Evolutionary conservation across 768 basidiomycete species (phyloP).

Genomic region (Tricholoma hemisulphureum): DNA sequence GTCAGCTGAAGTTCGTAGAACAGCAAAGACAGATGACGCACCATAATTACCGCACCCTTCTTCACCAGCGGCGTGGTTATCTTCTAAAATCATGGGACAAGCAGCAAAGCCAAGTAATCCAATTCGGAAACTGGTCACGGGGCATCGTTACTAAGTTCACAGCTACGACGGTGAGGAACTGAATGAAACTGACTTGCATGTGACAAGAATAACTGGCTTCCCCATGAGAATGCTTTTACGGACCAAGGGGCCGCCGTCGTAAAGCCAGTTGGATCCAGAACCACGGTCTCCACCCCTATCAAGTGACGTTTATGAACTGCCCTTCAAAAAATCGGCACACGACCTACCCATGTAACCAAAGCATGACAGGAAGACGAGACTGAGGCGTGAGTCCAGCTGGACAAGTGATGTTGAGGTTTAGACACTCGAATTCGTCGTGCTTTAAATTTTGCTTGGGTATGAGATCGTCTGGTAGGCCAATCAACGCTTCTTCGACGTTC

Average conservation of each 20-base stretch:
- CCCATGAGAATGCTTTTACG: constrained; percentile 59
- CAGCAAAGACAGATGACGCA: constrained; percentile 25
- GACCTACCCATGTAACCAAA: constrained; percentile 83
- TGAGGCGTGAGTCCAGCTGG: constrained; percentile 54
- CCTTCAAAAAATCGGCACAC: constrained; percentile 1
- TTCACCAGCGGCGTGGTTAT: constrained; percentile 63
- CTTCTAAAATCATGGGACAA: constrained; percentile 60
- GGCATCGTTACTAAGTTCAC: constrained; percentile 1
- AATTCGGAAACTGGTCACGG: constrained; percentile 60
- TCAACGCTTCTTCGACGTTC: constrained; percentile 58
- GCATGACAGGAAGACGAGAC: constrained; percentile 71
- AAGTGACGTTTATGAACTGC: constrained; percentile 8
- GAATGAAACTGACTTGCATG: constrained; percentile 61
- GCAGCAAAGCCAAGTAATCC: constrained; percentile 79
- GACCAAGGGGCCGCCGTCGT: constrained; percentile 71
- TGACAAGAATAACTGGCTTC: constrained; percentile 70
- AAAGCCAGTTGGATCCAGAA: constrained; percentile 74
- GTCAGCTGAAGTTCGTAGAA: constrained; percentile 6
- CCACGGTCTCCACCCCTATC: constrained; percentile 69
- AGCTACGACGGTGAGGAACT: too few relatives aligned
- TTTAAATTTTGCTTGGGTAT: constrained; percentile 53
- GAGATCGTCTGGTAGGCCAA: constrained; percentile 53
- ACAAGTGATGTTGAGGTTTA: constrained; percentile 79
- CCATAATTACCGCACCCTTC: constrained; percentile 80
- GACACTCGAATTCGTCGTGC: constrained; percentile 76